Evolutionary conservation across 805 yeast species (phyloP), one percentile per base, ranked within the genome.

Genomic region (Spathaspora hagerdaliae): DNA sequence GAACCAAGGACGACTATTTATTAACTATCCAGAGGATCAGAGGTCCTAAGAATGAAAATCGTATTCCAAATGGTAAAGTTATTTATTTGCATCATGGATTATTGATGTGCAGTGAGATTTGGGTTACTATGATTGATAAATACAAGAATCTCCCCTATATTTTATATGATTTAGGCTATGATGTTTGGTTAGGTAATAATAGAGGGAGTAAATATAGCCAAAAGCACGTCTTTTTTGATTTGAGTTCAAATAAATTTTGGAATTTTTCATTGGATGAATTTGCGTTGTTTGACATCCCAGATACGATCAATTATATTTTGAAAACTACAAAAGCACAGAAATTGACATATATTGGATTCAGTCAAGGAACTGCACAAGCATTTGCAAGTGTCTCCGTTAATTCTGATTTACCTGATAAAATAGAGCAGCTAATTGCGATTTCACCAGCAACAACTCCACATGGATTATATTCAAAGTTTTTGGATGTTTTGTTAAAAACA

Each of bases 391-490:
- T 89, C 19, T 78, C 94, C 0, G 56, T 83, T 13, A 80, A 82
- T 57, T 82, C 84, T 7, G 71, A 74, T 2, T 70, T 91, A 46
- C 87, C 87, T 61, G 53, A 63, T 63, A 73, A 75, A 46, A 67
- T 78, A 39, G 75, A 75, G 32, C 56, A 61, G 42, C 84, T 91
- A 51, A 79, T 91, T 46, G 97, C 96, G 1, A 77, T 91, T 38
- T 87, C 96, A 0, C 98, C 98, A 0, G 97, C 97, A 1, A 85
- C 92, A 76, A 85, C 96, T 0, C 98, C 98, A 0, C 84, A 82
- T 38, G 94, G 96, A 1, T 71, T 91, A 36, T 81, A 83, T 50
- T 87, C 91, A 51, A 79, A 82, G 56, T 68, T 92, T 37, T 82
- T 87, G 15, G 92, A 87, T 57, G 75, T 86, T 0, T 69, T 92